These are phyloP conservation scores for Ogataea ganodermae DNA, from an alignment of 805 yeast genomes.

Conservation along the genomic window DNA sequence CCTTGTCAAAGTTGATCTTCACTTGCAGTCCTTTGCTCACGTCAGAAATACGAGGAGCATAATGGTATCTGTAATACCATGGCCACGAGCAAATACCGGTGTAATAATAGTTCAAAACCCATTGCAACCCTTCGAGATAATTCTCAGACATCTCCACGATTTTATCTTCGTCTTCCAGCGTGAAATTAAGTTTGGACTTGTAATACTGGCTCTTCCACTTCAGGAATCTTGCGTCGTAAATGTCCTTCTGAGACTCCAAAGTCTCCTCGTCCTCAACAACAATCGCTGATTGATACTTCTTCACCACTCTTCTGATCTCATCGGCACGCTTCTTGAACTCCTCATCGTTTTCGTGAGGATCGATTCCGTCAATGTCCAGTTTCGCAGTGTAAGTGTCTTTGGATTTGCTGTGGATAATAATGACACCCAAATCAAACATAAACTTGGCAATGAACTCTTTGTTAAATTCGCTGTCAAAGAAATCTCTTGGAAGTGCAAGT, in stretches of 20 bases:
- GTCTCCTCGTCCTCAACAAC: constrained; percentile 60
- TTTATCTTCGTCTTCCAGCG: constrained; percentile 58
- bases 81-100: constrained; percentile 94
- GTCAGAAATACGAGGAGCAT: constrained; percentile 93
- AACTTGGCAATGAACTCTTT: constrained; percentile 62
- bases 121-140: constrained; percentile 92
- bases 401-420: constrained; percentile 64
- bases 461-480: constrained; percentile 46
- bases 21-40: constrained; percentile 69
- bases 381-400: constrained; percentile 57
- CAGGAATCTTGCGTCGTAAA: constrained; percentile 73
- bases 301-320: constrained; percentile 55
- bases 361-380: constrained; percentile 73
- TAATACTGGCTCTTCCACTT: constrained; percentile 88
- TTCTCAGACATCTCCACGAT: constrained; percentile 69
- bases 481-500: constrained; percentile 47
- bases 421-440: constrained; percentile 66
- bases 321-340: constrained; percentile 56
- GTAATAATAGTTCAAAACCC: constrained; percentile 93
- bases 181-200: constrained; percentile 72
- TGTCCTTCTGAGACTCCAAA: constrained; percentile 53
- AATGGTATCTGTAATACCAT: constrained; percentile 89
- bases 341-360: constrained; percentile 66
- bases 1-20: constrained; percentile 61
- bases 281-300: constrained; percentile 65